Evolutionary conservation across 2,329 filamentous ascomycete species (phyloP).

Genomic region (Cyphellophora attinorum): DNA sequence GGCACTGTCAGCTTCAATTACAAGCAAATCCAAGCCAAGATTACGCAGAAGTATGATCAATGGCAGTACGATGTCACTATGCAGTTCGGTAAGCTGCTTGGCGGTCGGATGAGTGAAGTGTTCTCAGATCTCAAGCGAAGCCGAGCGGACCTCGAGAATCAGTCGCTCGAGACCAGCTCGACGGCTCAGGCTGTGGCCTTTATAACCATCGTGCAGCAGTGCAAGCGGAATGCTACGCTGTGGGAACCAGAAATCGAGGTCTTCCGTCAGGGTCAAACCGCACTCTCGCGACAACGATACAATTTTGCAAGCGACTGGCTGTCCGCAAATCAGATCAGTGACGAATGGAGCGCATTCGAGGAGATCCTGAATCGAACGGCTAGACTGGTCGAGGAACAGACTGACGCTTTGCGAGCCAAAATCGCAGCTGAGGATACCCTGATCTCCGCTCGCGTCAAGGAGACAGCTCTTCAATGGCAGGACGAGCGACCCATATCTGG

Average conservation of each 20-base stretch:
- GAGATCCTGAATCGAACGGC: slow-evolving; percentile 86
- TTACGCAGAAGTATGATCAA: slow-evolving; percentile 98
- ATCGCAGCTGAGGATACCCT: slow-evolving; percentile 89
- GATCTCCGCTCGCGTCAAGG: slow-evolving; percentile 75
- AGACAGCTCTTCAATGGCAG: slow-evolving; percentile 81
- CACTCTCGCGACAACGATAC: slow-evolving; percentile 81
- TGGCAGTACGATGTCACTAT: slow-evolving; percentile 97
- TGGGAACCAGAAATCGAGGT: slow-evolving; percentile 96
- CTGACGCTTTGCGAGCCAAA: slow-evolving; percentile 87
- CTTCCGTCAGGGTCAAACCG: slow-evolving; percentile 92
- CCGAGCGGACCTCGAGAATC: slow-evolving; percentile 78
- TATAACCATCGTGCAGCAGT: slow-evolving; percentile 95
- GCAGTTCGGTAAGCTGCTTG: slow-evolving; percentile 84
- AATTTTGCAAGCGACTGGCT: slow-evolving; percentile 93
- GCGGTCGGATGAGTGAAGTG: slow-evolving; percentile 82
- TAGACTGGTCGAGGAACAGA: slow-evolving; percentile 93
- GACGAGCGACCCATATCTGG: slow-evolving; percentile 96
- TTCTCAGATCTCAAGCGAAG: slow-evolving; percentile 87
- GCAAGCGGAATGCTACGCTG: slow-evolving; percentile 81
- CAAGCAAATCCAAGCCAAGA: slow-evolving; percentile 95
- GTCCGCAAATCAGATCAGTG: slow-evolving; percentile 89
- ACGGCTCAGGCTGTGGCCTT: slow-evolving; percentile 96
- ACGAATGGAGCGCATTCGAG: slow-evolving; percentile 88
- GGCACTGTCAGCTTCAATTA: slow-evolving; percentile 95
- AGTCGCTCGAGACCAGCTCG: slow-evolving; percentile 86